phyloP scores from a whole-genome alignment of 2,329 filamentous ascomycete genomes.

The Ophiostoma tasmaniense region DNA sequence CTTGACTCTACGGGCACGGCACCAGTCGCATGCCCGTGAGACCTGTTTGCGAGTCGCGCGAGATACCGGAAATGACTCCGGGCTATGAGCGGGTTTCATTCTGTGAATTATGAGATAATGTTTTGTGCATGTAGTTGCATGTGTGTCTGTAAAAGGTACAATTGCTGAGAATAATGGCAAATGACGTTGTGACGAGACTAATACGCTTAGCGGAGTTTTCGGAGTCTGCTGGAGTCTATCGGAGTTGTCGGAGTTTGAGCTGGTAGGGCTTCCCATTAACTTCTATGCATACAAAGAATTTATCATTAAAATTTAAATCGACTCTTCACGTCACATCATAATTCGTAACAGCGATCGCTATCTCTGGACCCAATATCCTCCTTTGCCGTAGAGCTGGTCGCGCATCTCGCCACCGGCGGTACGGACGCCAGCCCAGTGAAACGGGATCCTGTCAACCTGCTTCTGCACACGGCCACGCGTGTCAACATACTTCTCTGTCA shows the following conservation, averaged over 20 bases:
- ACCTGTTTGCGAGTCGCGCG: constrained; percentile 13
- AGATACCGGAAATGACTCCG: not conserved
- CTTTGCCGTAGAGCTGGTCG: constrained; percentile 42
- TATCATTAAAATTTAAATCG: not conserved
- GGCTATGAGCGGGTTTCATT: not conserved
- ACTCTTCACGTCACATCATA: not conserved
- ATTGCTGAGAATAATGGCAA: not conserved
- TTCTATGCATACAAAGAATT: not conserved
- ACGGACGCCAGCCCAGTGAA: constrained; percentile 52
- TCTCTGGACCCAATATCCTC: constrained; percentile 39
- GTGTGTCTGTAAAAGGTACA: not conserved
- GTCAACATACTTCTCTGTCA: constrained; percentile 40
- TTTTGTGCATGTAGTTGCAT: not conserved
- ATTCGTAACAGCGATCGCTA: not conserved
- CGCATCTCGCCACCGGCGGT: constrained; percentile 38
- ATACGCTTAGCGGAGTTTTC: not conserved
- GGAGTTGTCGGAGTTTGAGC: not conserved
- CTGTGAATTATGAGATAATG: not conserved
- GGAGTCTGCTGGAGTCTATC: not conserved
- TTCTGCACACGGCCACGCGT: constrained; percentile 43
- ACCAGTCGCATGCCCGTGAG: constrained; percentile 15
- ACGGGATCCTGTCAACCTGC: constrained; percentile 48
- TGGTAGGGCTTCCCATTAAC: not conserved
- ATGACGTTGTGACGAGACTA: not conserved
- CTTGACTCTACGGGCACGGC: constrained; percentile 13